Conservation (phyloP, 345 rosid genomes). For the Bretschneidera sinensis region DNA sequence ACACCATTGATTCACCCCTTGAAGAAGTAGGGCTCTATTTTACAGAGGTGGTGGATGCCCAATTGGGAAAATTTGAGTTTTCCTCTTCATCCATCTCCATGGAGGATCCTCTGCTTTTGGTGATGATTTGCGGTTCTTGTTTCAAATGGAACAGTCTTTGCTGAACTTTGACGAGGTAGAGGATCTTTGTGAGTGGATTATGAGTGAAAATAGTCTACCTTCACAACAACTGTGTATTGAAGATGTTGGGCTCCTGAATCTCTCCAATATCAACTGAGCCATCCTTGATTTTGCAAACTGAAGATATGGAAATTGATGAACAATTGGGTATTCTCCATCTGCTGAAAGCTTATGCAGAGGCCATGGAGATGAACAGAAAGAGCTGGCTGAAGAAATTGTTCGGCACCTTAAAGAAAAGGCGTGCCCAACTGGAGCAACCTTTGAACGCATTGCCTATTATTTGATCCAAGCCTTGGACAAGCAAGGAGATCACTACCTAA, state of each 20-base stretch:
- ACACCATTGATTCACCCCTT: not conserved
- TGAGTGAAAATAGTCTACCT: conserved; percentile 3
- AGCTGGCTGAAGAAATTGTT: conserved; percentile 20
- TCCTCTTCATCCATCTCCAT: conserved; percentile 12
- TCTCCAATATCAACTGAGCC: conserved; percentile 9
- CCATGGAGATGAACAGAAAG: conserved; percentile 28
- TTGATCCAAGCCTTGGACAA: conserved; percentile 26
- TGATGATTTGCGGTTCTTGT: conserved; percentile 6
- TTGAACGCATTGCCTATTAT: conserved; percentile 26
- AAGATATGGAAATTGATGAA: conserved; percentile 22
- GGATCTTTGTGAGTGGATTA: conserved; percentile 16
- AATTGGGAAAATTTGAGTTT: conserved; percentile 16
- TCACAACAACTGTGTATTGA: conserved; percentile 8
- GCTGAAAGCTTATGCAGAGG: conserved; percentile 44
- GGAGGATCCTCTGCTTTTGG: conserved; percentile 17
- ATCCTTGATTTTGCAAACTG: conserved; percentile 20
- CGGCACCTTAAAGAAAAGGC: conserved; percentile 22
- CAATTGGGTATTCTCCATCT: conserved; percentile 27
- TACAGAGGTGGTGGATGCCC: conserved; percentile 12
- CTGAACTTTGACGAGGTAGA: not conserved
- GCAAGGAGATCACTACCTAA: conserved; percentile 18
- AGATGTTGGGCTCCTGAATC: conserved; percentile 15
- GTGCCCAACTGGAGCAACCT: conserved; percentile 20
- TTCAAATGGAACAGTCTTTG: conserved; percentile 5
- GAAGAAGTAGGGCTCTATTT: conserved; percentile 19